Conservation (phyloP, 83 land plant species). For the Larix sibirica region DNA sequence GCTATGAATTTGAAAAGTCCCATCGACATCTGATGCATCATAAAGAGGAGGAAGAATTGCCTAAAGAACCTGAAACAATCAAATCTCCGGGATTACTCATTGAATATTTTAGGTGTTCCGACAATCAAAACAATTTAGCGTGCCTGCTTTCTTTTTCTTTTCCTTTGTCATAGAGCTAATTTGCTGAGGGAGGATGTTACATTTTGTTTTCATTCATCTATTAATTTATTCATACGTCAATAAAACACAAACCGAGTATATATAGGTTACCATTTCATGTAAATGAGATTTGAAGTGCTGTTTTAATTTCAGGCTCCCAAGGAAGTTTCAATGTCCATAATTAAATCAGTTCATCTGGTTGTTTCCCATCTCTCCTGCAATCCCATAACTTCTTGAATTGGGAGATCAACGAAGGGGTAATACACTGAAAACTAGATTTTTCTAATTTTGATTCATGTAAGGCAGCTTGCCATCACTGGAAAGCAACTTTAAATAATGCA, state of each 20-base stretch:
- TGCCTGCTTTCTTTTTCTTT: no score
- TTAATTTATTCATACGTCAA: not conserved
- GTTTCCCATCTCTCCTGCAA: not conserved
- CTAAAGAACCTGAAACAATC: conserved; percentile 54
- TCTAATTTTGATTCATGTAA: not conserved
- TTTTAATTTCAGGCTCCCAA: not conserved
- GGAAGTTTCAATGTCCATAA: not conserved
- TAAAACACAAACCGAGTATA: no score
- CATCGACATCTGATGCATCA: conserved; percentile 70
- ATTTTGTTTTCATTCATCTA: not conserved
- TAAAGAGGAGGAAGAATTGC: conserved; percentile 55
- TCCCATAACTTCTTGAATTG: not conserved
- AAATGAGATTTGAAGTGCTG: not conserved
- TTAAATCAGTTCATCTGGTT: not conserved
- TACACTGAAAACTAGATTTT: not conserved
- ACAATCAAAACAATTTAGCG: not conserved
- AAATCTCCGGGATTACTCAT: not conserved
- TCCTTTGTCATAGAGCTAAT: not conserved
- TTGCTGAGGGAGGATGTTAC: not conserved
- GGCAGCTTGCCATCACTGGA: not conserved
- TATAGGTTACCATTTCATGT: no score
- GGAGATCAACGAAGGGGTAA: not conserved
- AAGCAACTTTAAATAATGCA: not conserved
- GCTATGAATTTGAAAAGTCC: conserved; percentile 72
- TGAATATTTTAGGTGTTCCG: not conserved